Evolutionary conservation across 164 flowering plant species (phyloP), one percentile per base, ranked within the genome.

Genomic region (Euptelea pleiosperma): DNA sequence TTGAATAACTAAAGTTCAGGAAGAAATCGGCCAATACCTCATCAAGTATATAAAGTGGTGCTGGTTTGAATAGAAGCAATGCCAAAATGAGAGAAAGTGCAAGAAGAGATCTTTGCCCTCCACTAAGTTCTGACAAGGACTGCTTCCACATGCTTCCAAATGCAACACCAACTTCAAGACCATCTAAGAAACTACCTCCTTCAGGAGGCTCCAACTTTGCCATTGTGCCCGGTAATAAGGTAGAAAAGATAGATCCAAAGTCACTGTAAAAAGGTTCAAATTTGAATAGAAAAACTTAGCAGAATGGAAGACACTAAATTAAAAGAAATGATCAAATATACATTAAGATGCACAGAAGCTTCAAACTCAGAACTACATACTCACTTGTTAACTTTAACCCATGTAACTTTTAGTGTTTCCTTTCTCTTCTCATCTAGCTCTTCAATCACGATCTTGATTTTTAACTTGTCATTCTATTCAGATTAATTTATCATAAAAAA

Each of bases 71-170:
- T 43, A 94, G 91, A 67, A 91, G 99, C 80, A 94, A 61, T 39
- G 97, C 97, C 77, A 94, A 68, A 56, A 94, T 91, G 43, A 94
- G 75, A 61, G 99, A 94, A 15, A 94, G 84, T 29, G 99, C 99
- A 42, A 91, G 89, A 45, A 94, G 79, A 65, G 99, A 94, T 61
- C 96, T 62, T 60, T 94, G 99, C 37, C 97, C 99, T 21, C 99
- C 99, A 78, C 99, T 94, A 45, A 94, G 85, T 66, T 94, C 99
- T 33, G 99, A 91, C 69, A 94, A 70, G 2, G 99, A 88, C 74
- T 91, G 96, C 68, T 94, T 94, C 99, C 99, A 94, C 40, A 94
- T 95, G 58, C 82, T 68, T 64, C 99, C 99, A 80, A 94, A 94
- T 48, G 99, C 99, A 70, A 91, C 97, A 33, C 89, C 84, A 55